A percentile compares a stretch with the other conserved stretches of the same genome.
phyloP scores from a whole-genome alignment of 2,329 filamentous ascomycete species.

The Cladosporium oxysporum region DNA sequence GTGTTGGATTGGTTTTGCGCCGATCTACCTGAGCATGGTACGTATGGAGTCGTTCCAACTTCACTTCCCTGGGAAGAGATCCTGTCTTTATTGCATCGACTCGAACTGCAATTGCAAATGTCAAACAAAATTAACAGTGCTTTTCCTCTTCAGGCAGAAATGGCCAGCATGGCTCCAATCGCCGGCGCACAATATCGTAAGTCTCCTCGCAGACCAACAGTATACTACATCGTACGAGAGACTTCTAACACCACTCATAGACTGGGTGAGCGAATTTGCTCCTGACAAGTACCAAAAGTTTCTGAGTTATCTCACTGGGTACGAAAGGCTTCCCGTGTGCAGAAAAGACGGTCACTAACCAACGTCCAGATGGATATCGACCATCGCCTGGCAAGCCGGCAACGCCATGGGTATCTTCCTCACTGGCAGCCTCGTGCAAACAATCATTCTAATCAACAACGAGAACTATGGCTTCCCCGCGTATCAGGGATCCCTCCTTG shows the following conservation, averaged over 20 bases:
- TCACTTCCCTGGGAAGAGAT: neutral
- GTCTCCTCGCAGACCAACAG: neutral
- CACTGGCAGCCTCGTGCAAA: conserved; percentile 25
- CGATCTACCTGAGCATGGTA: conserved; percentile 16
- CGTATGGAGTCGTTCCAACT: neutral
- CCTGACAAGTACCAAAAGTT: neutral
- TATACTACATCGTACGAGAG: neutral
- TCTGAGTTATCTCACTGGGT: conserved; percentile 22
- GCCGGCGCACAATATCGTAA: conserved; percentile 33
- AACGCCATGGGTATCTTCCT: conserved; percentile 28
- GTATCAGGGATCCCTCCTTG: conserved; percentile 53
- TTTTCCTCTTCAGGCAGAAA: neutral
- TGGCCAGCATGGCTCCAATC: conserved; percentile 29
- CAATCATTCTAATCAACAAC: conserved; percentile 41
- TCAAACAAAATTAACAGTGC: neutral
- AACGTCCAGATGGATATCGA: conserved; percentile 26
- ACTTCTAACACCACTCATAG: neutral
- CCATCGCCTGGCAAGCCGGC: conserved; percentile 29
- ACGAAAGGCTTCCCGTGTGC: neutral
- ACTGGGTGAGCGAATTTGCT: conserved; percentile 11
- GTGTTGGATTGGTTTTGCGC: conserved; percentile 27
- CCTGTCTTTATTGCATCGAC: too few relatives aligned
- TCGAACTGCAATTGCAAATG: too few relatives aligned
- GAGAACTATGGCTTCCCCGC: conserved; percentile 44
- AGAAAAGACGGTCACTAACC: neutral